phyloP scores from a whole-genome alignment of 257 asterid genomes.

The Capsicum pubescens region DNA sequence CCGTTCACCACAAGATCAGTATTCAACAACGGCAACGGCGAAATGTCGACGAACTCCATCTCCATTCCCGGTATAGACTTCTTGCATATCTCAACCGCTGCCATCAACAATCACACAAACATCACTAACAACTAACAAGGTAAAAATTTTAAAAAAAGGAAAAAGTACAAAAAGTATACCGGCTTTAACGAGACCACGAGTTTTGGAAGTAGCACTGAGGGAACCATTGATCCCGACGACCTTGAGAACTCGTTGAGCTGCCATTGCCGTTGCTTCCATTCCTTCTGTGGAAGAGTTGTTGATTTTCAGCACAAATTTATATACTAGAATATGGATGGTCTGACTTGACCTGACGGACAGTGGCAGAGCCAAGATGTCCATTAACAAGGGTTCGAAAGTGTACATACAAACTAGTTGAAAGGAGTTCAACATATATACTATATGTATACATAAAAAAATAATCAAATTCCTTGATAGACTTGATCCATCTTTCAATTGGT shows the following conservation, averaged over 20 bases:
- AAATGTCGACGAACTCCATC: slow-evolving; percentile 78
- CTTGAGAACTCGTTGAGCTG: slow-evolving; percentile 29
- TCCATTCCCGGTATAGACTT: slow-evolving; percentile 63
- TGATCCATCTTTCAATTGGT: neutral
- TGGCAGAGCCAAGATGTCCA: too few species aligned
- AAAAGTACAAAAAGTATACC: slow-evolving; percentile 14
- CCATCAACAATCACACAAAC: neutral
- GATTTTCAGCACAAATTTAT: neutral
- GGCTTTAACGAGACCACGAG: slow-evolving; percentile 43
- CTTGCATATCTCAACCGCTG: slow-evolving; percentile 72
- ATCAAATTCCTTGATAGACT: neutral
- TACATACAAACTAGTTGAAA: too few species aligned
- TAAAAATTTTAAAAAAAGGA: neutral
- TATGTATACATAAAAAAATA: neutral
- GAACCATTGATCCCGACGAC: slow-evolving; percentile 53
- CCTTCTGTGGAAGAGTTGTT: neutral
- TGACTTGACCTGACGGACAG: neutral
- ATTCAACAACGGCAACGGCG: slow-evolving; percentile 76
- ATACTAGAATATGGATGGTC: too few species aligned
- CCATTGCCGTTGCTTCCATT: slow-evolving; percentile 26
- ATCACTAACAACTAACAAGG: neutral
- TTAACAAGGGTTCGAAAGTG: too few species aligned
- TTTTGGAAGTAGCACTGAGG: slow-evolving; percentile 47
- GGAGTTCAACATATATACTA: too few species aligned
- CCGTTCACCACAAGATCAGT: slow-evolving; percentile 90